These are phyloP conservation scores for Penicillium odoratum DNA, from an alignment of 495 filamentous ascomycete genomes.

Conservation along the genomic window DNA sequence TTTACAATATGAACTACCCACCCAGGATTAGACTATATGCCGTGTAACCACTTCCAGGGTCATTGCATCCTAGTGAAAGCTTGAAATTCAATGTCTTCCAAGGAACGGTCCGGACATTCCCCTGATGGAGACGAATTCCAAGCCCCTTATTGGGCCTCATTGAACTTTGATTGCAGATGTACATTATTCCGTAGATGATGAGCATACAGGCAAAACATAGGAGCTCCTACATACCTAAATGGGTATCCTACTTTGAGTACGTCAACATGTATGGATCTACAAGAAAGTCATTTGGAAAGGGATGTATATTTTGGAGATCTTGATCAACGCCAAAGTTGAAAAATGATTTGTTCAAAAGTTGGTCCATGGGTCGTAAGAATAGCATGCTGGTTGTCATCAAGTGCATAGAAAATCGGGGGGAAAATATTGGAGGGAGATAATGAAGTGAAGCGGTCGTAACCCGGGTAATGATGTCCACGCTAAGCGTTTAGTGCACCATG, in stretches of 20 bases:
- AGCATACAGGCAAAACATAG: not conserved
- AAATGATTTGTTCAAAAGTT: constrained; percentile 13
- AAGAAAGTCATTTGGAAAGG: constrained; percentile 10
- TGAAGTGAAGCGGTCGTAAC: not conserved
- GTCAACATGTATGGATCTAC: not conserved
- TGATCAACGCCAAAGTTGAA: constrained; percentile 24
- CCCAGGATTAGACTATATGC: not conserved
- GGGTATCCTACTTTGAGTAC: not conserved
- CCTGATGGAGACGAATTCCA: too few species aligned
- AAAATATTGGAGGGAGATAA: not conserved
- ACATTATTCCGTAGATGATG: too few species aligned
- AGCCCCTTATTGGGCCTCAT: too few species aligned
- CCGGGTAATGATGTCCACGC: not conserved
- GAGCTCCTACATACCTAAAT: constrained; percentile 10
- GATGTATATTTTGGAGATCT: constrained; percentile 34
- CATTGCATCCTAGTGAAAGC: not conserved
- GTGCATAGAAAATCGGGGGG: constrained; percentile 7
- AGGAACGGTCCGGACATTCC: too few species aligned
- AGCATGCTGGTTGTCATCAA: constrained; percentile 31
- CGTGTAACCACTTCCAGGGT: not conserved
- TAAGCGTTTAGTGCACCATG: constrained; percentile 50
- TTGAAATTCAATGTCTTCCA: not conserved
- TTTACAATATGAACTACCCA: not conserved
- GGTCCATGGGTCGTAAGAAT: constrained; percentile 36
- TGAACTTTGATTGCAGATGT: too few species aligned